Percentiles rank a stretch among this genome's conserved stretches.
Evolutionary conservation across 2,329 filamentous ascomycete species (phyloP).

Genomic region (Chaetomium sp.): DNA sequence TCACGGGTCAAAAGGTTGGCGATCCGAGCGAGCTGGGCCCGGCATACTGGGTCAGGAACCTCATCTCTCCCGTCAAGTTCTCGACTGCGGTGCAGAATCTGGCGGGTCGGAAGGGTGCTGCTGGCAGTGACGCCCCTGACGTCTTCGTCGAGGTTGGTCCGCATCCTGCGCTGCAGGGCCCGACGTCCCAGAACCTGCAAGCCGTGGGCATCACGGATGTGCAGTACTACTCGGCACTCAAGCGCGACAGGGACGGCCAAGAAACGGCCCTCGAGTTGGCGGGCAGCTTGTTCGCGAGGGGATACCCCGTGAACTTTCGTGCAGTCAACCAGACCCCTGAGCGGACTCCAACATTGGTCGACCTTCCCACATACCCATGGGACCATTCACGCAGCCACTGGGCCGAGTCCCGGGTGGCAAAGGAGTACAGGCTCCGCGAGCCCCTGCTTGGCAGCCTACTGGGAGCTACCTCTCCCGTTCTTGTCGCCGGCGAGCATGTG

Average conservation of each 20-base stretch:
- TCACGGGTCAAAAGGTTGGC: not conserved
- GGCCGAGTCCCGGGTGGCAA: not conserved
- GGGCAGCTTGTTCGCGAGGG: not conserved
- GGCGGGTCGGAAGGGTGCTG: not conserved
- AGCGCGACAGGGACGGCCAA: not conserved
- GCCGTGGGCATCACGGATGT: not conserved
- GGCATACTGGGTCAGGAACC: constrained; percentile 1
- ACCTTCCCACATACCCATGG: constrained; percentile 5
- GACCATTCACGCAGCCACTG: not conserved
- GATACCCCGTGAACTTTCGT: not conserved
- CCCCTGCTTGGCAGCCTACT: not conserved
- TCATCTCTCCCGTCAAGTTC: constrained; percentile 1
- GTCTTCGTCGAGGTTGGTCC: constrained; percentile 7
- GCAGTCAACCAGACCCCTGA: not conserved
- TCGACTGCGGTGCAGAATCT: not conserved
- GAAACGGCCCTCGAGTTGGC: not conserved
- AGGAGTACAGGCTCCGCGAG: constrained; percentile 7
- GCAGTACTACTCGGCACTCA: not conserved
- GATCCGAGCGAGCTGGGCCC: not conserved
- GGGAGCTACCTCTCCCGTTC: not conserved
- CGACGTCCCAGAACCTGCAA: not conserved
- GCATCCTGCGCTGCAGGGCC: not conserved
- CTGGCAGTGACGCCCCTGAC: not conserved
- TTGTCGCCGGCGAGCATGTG: not conserved
- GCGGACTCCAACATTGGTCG: not conserved